Evolutionary conservation across 331 rosid genomes (phyloP).

Genomic region (Saraca asoca): DNA sequence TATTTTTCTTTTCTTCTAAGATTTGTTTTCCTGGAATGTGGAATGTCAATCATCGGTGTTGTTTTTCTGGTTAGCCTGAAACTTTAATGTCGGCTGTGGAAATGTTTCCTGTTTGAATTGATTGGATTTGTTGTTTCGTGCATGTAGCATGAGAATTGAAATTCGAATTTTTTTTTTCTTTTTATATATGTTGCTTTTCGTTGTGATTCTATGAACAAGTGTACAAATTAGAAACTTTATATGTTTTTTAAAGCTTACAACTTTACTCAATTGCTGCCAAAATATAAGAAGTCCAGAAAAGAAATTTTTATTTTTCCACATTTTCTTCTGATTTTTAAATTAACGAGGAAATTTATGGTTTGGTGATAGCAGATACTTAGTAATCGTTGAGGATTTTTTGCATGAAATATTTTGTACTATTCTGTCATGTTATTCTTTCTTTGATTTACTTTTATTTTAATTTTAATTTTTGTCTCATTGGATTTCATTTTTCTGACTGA

Average conservation of each 20-base stretch:
- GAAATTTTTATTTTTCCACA: not conserved
- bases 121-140: constrained; percentile 10
- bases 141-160: not conserved
- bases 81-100: not conserved
- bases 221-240: constrained; percentile 3
- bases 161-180: not conserved
- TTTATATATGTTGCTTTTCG: not conserved
- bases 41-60: constrained; percentile 5
- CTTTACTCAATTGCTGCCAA: not conserved
- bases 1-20: constrained; percentile 8
- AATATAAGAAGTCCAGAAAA: not conserved
- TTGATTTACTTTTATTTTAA: not conserved
- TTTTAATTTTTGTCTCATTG: not conserved
- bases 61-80: not conserved
- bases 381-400: not conserved
- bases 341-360: not conserved
- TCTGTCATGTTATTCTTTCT: not conserved
- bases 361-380: constrained; percentile 1
- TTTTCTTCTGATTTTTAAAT: not conserved
- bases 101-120: not conserved
- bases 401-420: not conserved
- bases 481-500: constrained; percentile 29
- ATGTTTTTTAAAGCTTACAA: not conserved
- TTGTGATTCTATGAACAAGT: not conserved
- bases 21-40: not conserved